Conservation (phyloP, 331 rosid species). For the Acacia concinna region DNA sequence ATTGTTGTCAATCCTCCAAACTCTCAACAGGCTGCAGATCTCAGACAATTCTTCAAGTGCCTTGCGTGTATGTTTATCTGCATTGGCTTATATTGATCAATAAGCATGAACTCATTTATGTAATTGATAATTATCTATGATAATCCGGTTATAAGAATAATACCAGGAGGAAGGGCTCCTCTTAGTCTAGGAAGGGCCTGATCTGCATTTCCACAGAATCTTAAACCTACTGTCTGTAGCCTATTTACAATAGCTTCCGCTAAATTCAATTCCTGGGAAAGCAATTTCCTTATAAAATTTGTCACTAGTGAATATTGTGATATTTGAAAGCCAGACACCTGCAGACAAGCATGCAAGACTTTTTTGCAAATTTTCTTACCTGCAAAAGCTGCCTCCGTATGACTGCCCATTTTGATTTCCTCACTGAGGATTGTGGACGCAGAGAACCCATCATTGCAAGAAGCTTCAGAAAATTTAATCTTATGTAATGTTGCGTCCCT, state of each 20-base stretch:
- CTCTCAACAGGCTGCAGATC: constrained; percentile 70
- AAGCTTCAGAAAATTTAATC: constrained; percentile 55
- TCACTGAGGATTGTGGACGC: constrained; percentile 89
- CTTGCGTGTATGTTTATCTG: constrained; percentile 77
- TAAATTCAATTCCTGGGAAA: constrained; percentile 73
- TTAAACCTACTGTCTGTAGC: constrained; percentile 84
- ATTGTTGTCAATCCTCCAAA: constrained; percentile 75
- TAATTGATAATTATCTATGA: constrained; percentile 5
- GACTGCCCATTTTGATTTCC: constrained; percentile 88
- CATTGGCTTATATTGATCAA: constrained; percentile 33
- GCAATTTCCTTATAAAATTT: constrained; percentile 16
- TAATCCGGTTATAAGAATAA: constrained; percentile 26
- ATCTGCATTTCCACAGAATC: constrained; percentile 87
- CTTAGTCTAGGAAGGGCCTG: constrained; percentile 91
- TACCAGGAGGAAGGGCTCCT: constrained; percentile 91
- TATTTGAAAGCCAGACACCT: not conserved
- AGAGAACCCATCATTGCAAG: constrained; percentile 92
- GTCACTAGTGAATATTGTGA: constrained; percentile 1
- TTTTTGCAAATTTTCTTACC: constrained; percentile 48
- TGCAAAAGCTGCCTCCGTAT: constrained; percentile 94
- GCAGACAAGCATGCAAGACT: constrained; percentile 14
- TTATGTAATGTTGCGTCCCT: constrained; percentile 34
- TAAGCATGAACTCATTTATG: constrained; percentile 32
- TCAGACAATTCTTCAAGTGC: constrained; percentile 93
- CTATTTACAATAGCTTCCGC: constrained; percentile 89